Conservation (phyloP, 2,329 filamentous ascomycete genomes). For the Aspergillus brunneoviolaceus region DNA sequence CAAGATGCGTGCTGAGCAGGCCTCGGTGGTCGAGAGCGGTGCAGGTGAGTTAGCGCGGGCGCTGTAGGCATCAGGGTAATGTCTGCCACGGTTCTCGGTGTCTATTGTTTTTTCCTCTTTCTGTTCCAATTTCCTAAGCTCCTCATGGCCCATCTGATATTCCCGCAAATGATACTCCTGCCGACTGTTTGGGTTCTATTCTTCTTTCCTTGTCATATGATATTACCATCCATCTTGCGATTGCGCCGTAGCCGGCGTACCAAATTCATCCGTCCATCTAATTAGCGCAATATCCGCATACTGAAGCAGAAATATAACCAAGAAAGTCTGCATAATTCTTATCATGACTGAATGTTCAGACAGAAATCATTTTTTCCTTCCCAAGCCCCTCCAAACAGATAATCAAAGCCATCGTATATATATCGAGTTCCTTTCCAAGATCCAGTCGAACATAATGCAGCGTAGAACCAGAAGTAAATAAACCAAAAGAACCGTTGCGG, state of each 20-base stretch:
- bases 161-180: slow-evolving; percentile 12
- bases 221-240: neutral
- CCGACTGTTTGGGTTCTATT: neutral
- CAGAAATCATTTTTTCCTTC: neutral
- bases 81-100: slow-evolving; percentile 7
- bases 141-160: slow-evolving; percentile 5
- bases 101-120: slow-evolving; percentile 5
- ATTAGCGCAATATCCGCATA: neutral
- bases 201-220: neutral
- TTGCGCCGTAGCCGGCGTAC: neutral
- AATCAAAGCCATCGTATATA: neutral
- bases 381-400: neutral
- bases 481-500: slow-evolving; percentile 24
- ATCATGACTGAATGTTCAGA: neutral
- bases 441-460: neutral
- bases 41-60: slow-evolving; percentile 63
- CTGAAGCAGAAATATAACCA: neutral
- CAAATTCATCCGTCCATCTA: neutral
- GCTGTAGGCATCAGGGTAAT: slow-evolving; percentile 23
- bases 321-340: neutral
- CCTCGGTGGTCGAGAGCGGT: slow-evolving; percentile 56
- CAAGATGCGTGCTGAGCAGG: slow-evolving; percentile 52
- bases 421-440: neutral
- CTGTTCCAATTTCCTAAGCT: neutral
- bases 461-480: slow-evolving; percentile 3